Evolutionary conservation across 352 stramenopile genomes (phyloP).

Genomic region (Pythium brassicae): DNA sequence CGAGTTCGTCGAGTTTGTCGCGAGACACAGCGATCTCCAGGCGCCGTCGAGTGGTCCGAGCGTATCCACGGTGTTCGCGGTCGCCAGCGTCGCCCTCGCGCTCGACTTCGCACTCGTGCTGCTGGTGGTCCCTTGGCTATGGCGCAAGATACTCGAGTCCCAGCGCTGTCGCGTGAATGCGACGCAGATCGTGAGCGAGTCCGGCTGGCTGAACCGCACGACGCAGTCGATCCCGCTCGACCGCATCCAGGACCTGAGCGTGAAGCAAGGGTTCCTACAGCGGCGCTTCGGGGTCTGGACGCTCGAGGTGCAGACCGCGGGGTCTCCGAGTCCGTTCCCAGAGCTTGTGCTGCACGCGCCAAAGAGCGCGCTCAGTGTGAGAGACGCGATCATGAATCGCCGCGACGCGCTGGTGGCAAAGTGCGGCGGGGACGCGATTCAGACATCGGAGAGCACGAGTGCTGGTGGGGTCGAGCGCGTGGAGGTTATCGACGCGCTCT

Average conservation of each 20-base stretch:
- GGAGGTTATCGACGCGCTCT: neutral
- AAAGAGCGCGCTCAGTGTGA: slow-evolving; percentile 22
- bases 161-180: slow-evolving; percentile 32
- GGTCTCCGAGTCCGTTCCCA: slow-evolving; percentile 15
- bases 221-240: slow-evolving; percentile 37
- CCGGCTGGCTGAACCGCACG: slow-evolving; percentile 31
- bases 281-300: slow-evolving; percentile 22
- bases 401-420: slow-evolving; percentile 28
- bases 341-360: slow-evolving; percentile 23
- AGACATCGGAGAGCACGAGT: neutral
- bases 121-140: slow-evolving; percentile 1
- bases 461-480: neutral
- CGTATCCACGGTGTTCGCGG: neutral
- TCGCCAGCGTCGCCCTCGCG: neutral
- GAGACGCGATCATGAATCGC: slow-evolving; percentile 35
- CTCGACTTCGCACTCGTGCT: neutral
- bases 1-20: neutral
- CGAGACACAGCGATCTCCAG: neutral
- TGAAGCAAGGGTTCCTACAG: slow-evolving; percentile 32
- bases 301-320: slow-evolving; percentile 36
- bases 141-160: slow-evolving; percentile 22
- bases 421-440: neutral
- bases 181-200: slow-evolving; percentile 27
- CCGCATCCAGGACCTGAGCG: slow-evolving; percentile 38
- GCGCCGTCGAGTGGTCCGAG: too few species aligned